Percentiles rank a stretch among this genome's conserved stretches.
Evolutionary conservation across 345 rosid genomes (phyloP).

Genomic region (Punica granatum): DNA sequence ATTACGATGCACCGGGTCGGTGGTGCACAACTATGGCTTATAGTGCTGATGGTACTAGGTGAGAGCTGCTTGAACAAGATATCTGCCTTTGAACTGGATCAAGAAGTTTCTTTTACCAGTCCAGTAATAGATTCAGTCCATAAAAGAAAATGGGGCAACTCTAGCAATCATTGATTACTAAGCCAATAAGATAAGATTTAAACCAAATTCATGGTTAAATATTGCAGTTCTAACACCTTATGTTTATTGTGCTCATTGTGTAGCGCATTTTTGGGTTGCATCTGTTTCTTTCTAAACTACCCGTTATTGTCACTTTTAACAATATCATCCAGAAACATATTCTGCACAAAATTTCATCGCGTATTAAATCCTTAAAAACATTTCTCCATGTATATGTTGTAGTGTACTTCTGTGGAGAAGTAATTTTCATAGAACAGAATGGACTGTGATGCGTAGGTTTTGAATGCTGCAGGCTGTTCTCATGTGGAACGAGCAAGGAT

Average conservation of each 20-base stretch:
- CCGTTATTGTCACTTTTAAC: background rate
- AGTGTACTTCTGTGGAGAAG: background rate
- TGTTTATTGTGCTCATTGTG: background rate
- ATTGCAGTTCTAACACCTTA: background rate
- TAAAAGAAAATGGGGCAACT: too few relatives aligned
- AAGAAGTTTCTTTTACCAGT: background rate
- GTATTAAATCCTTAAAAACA: too few relatives aligned
- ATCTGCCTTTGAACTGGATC: background rate
- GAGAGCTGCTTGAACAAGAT: background rate
- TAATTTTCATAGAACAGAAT: background rate
- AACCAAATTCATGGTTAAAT: background rate
- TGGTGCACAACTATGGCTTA: conserved; percentile 84
- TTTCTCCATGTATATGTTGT: too few relatives aligned
- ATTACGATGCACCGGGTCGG: conserved; percentile 84
- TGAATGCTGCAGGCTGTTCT: conserved; percentile 40
- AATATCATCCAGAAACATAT: background rate
- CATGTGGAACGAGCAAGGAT: conserved; percentile 78
- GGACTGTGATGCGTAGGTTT: background rate
- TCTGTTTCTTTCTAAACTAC: background rate
- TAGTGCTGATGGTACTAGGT: conserved; percentile 91
- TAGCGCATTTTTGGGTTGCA: background rate
- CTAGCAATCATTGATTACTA: background rate
- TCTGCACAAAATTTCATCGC: background rate
- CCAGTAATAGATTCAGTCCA: background rate
- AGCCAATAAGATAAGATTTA: background rate